Base-by-base conservation (phyloP, 257 asterid species). In the Paulownia fortunei region DNA sequence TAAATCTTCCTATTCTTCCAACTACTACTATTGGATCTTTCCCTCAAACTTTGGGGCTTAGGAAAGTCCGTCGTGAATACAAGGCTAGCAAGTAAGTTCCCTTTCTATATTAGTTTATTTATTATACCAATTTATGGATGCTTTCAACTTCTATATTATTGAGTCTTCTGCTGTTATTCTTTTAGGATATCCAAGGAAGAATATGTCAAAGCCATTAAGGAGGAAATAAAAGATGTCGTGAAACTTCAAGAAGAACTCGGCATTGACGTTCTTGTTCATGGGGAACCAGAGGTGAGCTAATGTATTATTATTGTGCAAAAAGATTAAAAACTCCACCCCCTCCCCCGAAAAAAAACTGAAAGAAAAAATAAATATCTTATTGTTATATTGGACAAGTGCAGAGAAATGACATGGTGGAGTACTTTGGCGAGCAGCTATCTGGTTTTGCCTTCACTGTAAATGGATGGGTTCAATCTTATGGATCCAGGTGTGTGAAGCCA, bases 361-460 rank as follows among this genome's bases (percentile, higher is more conserved):
- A 18, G 21, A 23, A 39, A 60, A 36, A 76, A 51, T 32, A 36
- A 19, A 66, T 15, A 34, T 52, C 71, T 59, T 16, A 58, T 72
- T 21, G 39, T 61, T 72, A 6, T 32, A 44, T 47, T 65, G 18
- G 56, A 72, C 56, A 76, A 84, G 67, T 86, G 63, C 85, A 91
- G 97, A 89, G 98, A 84, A 91, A 93, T 16, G 98, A 93, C 78
- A 93, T 91, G 98, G 98, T 93, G 83, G 98, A 93, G 85, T 93
- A 91, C 89, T 93, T 93, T 11, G 98, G 98, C 15, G 97, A 93
- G 85, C 96, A 93, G 82, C 86, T 93, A 24, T 93, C 96, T 75
- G 98, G 97, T 65, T 91, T 93, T 84, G 94, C 92, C 69, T 91
- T 93, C 84, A 91, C 98, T 3, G 89, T 84, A 37, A 91, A 93